These are phyloP conservation scores for Saccharomyces eubayanus DNA, from an alignment of 805 yeast species.

Conservation along the genomic window DNA sequence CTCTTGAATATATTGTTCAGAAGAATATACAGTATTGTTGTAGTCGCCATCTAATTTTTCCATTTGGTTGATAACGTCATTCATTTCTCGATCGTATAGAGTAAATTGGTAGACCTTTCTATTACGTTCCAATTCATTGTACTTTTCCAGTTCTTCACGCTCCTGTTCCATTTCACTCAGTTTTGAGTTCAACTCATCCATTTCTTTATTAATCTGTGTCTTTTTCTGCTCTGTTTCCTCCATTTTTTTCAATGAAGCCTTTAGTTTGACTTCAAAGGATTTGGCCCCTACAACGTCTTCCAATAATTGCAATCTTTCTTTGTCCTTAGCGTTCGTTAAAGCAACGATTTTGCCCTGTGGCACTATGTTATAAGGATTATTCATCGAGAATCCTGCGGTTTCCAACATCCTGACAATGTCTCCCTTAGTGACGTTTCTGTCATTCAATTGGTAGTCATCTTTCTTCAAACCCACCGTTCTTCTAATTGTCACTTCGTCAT, in stretches of 20 bases:
- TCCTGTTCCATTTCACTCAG: slow-evolving; percentile 75
- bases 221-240: slow-evolving; percentile 58
- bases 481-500: slow-evolving; percentile 62
- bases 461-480: slow-evolving; percentile 90
- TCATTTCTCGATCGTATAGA: slow-evolving; percentile 67
- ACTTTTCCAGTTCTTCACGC: slow-evolving; percentile 62
- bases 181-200: slow-evolving; percentile 61
- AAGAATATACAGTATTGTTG: slow-evolving; percentile 40
- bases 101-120: slow-evolving; percentile 68
- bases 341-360: slow-evolving; percentile 92
- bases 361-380: slow-evolving; percentile 90
- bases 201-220: slow-evolving; percentile 64
- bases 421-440: slow-evolving; percentile 65
- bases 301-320: slow-evolving; percentile 66
- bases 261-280: slow-evolving; percentile 73
- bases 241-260: slow-evolving; percentile 77
- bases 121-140: slow-evolving; percentile 56
- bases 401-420: slow-evolving; percentile 79
- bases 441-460: slow-evolving; percentile 83
- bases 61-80: slow-evolving; percentile 49
- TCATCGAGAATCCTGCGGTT: slow-evolving; percentile 83
- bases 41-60: slow-evolving; percentile 55
- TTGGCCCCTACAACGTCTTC: slow-evolving; percentile 95
- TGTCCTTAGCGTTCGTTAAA: slow-evolving; percentile 80
- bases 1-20: slow-evolving; percentile 45